These are phyloP conservation scores for Colletotrichum navitas DNA, from an alignment of 2,329 filamentous ascomycete species.

Conservation along the genomic window DNA sequence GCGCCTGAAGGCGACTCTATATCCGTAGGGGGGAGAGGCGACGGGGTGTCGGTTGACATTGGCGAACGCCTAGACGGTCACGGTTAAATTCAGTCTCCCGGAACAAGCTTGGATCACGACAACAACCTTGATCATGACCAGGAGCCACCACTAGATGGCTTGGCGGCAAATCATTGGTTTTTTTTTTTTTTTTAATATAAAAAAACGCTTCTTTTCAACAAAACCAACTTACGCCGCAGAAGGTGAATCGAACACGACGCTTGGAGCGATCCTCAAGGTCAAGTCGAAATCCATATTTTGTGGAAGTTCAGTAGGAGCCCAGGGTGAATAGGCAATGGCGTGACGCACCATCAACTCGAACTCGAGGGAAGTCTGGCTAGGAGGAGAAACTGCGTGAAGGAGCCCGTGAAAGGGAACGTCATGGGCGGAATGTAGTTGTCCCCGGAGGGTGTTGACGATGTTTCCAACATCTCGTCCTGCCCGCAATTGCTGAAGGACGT, in stretches of 20 bases:
- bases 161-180: background rate
- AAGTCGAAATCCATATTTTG: slow-evolving; percentile 15
- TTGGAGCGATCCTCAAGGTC: background rate
- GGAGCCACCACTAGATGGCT: background rate
- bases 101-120: background rate
- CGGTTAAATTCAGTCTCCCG: background rate
- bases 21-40: background rate
- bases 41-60: slow-evolving; percentile 13
- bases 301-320: slow-evolving; percentile 25
- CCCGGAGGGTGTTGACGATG: slow-evolving; percentile 12
- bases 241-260: background rate
- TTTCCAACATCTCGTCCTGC: slow-evolving; percentile 14
- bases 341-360: slow-evolving; percentile 35
- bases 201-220: background rate
- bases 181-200: no score
- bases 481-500: slow-evolving; percentile 23
- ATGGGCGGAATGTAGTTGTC: slow-evolving; percentile 2
- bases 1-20: background rate
- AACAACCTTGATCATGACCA: background rate
- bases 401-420: slow-evolving; percentile 8
- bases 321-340: slow-evolving; percentile 26
- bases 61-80: slow-evolving; percentile 13
- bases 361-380: slow-evolving; percentile 23
- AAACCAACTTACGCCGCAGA: slow-evolving; percentile 7
- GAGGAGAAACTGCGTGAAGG: slow-evolving; percentile 11